Evolutionary conservation across 352 stramenopile species (phyloP).

Genomic region (Ophiocytium majus): DNA sequence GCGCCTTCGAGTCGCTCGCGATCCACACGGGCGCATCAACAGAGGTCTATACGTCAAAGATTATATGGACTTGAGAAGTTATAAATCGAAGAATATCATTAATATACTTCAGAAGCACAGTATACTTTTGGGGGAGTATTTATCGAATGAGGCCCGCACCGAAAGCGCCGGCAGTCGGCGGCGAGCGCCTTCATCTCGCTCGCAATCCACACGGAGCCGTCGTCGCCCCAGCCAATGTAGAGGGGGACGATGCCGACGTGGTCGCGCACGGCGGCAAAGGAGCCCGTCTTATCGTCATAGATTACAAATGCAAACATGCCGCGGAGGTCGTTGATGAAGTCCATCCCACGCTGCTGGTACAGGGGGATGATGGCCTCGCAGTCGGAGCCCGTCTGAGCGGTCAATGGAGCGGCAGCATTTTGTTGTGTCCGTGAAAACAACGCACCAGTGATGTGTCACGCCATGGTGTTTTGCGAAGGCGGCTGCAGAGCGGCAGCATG

Average conservation of each 20-base stretch:
- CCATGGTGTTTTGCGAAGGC: no score
- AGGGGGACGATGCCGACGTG: constrained; percentile 97
- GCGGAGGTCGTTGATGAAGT: constrained; percentile 83
- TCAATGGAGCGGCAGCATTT: no score
- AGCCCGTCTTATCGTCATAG: constrained; percentile 87
- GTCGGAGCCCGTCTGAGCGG: constrained; percentile 90
- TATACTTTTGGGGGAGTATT: no score
- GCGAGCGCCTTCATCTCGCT: constrained; percentile 90
- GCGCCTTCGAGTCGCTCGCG: constrained; percentile 91
- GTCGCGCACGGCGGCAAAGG: constrained; percentile 89
- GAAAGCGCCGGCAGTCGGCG: constrained; percentile 67
- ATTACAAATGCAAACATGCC: constrained; percentile 99
- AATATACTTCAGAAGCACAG: no score
- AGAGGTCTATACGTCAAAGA: no score
- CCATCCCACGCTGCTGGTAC: constrained; percentile 76
- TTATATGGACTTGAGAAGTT: no score
- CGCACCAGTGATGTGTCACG: no score
- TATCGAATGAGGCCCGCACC: no score
- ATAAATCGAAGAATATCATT: no score
- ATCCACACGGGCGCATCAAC: constrained; percentile 95
- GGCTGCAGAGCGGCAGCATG: no score
- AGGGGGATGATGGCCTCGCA: constrained; percentile 96
- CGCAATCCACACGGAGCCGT: constrained; percentile 92
- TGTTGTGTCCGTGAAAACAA: no score
- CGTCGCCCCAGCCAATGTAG: constrained; percentile 95